Base-by-base conservation (phyloP, 2,329 filamentous ascomycete genomes). In the Ceratocystis huliohia region DNA sequence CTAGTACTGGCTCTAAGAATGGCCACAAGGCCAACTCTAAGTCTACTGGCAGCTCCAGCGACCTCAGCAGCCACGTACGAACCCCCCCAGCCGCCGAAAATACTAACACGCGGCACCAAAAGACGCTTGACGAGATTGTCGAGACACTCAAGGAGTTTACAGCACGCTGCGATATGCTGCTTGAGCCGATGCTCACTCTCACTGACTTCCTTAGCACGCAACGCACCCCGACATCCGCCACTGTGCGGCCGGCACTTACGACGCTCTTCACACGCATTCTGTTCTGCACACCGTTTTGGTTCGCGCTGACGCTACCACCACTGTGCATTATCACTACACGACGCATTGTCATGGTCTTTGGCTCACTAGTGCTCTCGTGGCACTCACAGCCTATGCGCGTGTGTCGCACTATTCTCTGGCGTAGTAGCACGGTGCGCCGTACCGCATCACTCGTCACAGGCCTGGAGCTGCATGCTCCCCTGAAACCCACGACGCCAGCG, bases 51-150 rank as follows among this genome's bases (percentile, higher is more conserved):
- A 64, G 41, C 56, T 62, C 25, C 37, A 59, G 37, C 20, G 68
- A 64, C 33, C 61, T 66, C 7, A 65, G 70, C 17, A 74, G 74
- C 22, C 81, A 82, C 69, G 74, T 76, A 65, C 74, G 78, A n/a
- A 77, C 76, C 22, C 73, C 75, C 45, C 33, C 59, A 13, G 33
- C 53, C 28, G 82, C 80, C 7, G 89, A 91, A 71, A 73, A 77
- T 17, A 84, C 82, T 5, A 85, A 82, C 68, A 87, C 86, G 53
- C 86, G 88, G 68, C 89, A 94, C 72, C 90, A 96, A 72, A 96
- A 96, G 79, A 96, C 91, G 63, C 77, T 99, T 64, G 94, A 99
- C 74, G 94, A 99, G 77, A 99, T 99, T 68, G 89, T 99, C 66
- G 92, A 97, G 71, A 96, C 90, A 0, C 78, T 99, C 57, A 91